phyloP scores from a whole-genome alignment of 2,329 filamentous ascomycete genomes.

The Stemphylium lycopersici region DNA sequence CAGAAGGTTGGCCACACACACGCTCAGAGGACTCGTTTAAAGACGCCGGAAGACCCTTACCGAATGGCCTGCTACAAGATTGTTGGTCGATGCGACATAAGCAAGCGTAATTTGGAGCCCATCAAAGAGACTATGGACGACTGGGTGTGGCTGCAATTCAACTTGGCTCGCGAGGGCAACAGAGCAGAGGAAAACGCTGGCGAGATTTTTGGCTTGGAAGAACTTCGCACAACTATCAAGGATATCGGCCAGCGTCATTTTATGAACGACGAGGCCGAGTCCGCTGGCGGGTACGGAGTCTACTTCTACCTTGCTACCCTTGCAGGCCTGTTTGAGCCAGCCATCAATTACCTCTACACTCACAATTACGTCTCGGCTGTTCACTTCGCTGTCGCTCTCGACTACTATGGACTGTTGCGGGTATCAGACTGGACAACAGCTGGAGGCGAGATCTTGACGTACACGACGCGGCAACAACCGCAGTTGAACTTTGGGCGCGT shows the following conservation, averaged over 20 bases:
- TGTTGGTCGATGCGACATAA: conserved; percentile 76
- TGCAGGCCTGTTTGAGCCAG: conserved; percentile 92
- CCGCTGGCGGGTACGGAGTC: conserved; percentile 80
- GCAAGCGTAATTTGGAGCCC: conserved; percentile 61
- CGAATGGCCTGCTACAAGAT: conserved; percentile 98
- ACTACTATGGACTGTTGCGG: conserved; percentile 70
- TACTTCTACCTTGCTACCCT: conserved; percentile 93
- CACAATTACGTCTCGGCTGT: conserved; percentile 93
- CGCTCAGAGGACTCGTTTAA: conserved; percentile 80
- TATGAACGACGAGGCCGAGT: conserved; percentile 77
- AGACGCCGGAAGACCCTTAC: conserved; percentile 89
- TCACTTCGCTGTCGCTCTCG: conserved; percentile 89
- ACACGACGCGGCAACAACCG: conserved; percentile 71
- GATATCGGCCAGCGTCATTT: conserved; percentile 95
- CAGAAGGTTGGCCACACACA: conserved; percentile 91
- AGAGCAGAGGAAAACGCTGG: conserved; percentile 66
- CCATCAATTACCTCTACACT: conserved; percentile 86
- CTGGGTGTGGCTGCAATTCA: conserved; percentile 72
- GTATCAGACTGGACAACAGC: conserved; percentile 79
- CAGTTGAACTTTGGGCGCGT: conserved; percentile 95
- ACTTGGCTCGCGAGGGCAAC: conserved; percentile 66
- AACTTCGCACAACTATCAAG: conserved; percentile 78
- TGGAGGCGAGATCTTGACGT: conserved; percentile 67
- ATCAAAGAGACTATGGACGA: conserved; percentile 68
- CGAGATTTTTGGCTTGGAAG: conserved; percentile 67